Conservation (phyloP, 73 alveolate genomes). For the Paramecium octaurelia region DNA sequence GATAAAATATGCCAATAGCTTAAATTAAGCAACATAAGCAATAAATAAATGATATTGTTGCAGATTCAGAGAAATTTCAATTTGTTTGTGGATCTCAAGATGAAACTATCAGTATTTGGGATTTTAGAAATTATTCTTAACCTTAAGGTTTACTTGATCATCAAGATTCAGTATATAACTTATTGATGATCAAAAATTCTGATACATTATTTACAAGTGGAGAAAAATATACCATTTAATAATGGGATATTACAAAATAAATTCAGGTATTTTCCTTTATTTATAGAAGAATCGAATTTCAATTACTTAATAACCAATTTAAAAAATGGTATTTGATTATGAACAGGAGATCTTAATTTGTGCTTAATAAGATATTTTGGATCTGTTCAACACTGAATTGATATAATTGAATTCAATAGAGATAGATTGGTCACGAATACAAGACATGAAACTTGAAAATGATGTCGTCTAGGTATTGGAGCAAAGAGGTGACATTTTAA, state of each 20-base stretch:
- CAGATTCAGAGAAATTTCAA: not conserved
- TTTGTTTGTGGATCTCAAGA: not conserved
- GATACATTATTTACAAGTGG: not conserved
- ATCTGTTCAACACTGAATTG: not conserved
- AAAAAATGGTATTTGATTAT: not conserved
- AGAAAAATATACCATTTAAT: not conserved
- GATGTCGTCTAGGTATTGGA: not conserved
- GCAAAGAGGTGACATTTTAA: not conserved
- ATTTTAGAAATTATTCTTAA: not conserved
- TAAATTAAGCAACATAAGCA: not conserved
- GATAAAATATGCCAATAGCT: not conserved
- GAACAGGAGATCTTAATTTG: not conserved
- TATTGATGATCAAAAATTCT: not conserved
- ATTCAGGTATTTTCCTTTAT: not conserved
- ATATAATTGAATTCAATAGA: not conserved
- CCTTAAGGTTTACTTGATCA: not conserved
- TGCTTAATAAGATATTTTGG: not conserved
- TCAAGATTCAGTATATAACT: not conserved
- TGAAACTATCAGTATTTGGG: not conserved
- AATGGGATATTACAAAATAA: not conserved
- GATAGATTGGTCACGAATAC: not conserved
- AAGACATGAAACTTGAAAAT: not conserved
- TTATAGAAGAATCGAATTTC: not conserved
- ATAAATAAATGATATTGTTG: not conserved
- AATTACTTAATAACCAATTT: not conserved